These are phyloP conservation scores for Globisporangium echinulatum DNA, from an alignment of 352 stramenopile genomes.

Conservation along the genomic window DNA sequence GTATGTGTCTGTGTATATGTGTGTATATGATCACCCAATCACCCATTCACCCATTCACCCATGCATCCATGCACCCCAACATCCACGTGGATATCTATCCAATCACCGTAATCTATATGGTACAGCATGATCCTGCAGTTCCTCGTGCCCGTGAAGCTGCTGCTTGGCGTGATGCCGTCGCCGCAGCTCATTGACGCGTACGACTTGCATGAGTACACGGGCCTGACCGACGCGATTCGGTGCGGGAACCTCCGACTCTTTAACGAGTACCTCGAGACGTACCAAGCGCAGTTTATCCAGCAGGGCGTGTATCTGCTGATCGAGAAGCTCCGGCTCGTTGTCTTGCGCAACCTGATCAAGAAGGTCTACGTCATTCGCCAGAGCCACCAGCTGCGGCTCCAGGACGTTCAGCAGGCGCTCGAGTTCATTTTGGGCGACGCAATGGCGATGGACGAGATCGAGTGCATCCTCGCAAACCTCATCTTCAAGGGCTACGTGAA, in stretches of 20 bases:
- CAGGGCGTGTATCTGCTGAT: slow-evolving; percentile 95
- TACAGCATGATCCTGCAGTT: slow-evolving; percentile 91
- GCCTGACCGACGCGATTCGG: slow-evolving; percentile 87
- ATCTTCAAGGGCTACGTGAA: slow-evolving; percentile 96
- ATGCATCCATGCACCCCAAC: too few relatives aligned
- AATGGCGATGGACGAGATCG: slow-evolving; percentile 94
- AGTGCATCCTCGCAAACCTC: slow-evolving; percentile 96
- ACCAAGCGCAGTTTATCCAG: slow-evolving; percentile 88
- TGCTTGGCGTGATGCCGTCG: slow-evolving; percentile 90
- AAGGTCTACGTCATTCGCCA: slow-evolving; percentile 89
- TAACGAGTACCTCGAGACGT: slow-evolving; percentile 87
- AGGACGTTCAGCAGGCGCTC: slow-evolving; percentile 85
- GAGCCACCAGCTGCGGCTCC: slow-evolving; percentile 87
- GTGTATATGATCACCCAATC: background rate
- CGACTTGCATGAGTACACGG: slow-evolving; percentile 76
- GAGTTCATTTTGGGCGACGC: slow-evolving; percentile 76
- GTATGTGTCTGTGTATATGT: slow-evolving; percentile 6
- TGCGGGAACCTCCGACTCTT: slow-evolving; percentile 91
- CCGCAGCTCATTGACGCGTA: slow-evolving; percentile 89
- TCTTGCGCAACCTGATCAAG: slow-evolving; percentile 95
- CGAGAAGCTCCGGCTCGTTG: slow-evolving; percentile 93
- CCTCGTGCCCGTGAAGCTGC: slow-evolving; percentile 92
- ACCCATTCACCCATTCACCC: too few relatives aligned
- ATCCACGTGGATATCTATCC: background rate
- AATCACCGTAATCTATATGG: background rate